Base-by-base conservation (phyloP, 2,329 filamentous ascomycete species). In the Aurifilum marmelostoma region DNA sequence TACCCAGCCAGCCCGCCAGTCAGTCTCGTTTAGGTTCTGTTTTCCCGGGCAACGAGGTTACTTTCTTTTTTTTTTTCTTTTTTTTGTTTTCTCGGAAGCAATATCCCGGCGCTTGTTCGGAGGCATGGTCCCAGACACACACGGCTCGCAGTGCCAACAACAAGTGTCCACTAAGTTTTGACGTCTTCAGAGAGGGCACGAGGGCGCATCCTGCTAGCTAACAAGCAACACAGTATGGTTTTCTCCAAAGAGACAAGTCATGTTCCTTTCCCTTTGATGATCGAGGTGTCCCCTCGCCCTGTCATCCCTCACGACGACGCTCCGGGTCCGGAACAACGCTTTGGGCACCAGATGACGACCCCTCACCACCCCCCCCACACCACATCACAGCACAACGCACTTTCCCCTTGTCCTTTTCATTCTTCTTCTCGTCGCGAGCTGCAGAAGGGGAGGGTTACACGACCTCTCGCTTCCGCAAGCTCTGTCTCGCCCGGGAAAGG, bases 391-490 rank as follows among this genome's bases (percentile, higher is more conserved):
- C n/a, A n/a, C n/a, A n/a, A n/a, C n/a, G n/a, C 34, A 34, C 34
- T n/a, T n/a, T n/a, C n/a, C n/a, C 34, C 34, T 34, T 34, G 4
- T 34, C 34, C 34, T 8, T 8, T 34, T 34, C 34, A 4, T 34
- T 11, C 4, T 39, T 39, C 12, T 9, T 11, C 37, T 39, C 12
- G 7, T 39, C 37, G 37, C 34, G 24, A 43, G 39, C 56, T 50
- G 41, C 24, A 12, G 27, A 66, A 7, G 9, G 37, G 56, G 52
- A 3, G 29, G 12, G 59, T 62, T 62, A 61, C 68, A 69, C 65
- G 6, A 64, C 65, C 16, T 47, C 59, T 69, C 67, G 67, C 59
- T 63, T 67, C 60, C 24, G 21, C 52, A 43, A 8, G 34, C 47
- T 21, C 34, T 41, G 59, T 52, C 59, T 61, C 65, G 60, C 27